Evolutionary conservation across 163 green algal genomes (phyloP).

Genomic region (Scenedesmus sp.): DNA sequence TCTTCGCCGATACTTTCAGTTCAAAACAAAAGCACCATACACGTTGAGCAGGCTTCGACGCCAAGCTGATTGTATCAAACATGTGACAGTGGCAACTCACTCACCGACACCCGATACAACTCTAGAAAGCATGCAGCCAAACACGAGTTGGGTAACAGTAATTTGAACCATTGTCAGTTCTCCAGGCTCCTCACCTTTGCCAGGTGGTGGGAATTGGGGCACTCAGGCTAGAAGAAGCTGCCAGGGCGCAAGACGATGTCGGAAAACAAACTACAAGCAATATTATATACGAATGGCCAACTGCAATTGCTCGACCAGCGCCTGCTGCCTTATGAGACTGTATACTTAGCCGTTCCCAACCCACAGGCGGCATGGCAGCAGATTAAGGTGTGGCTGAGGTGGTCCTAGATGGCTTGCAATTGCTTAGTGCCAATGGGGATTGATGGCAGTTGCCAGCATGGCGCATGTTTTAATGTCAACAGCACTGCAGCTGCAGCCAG

Average conservation of each 20-base stretch:
- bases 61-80: neutral
- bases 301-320: slow-evolving; percentile 96
- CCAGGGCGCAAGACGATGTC: neutral
- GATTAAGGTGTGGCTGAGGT: slow-evolving; percentile 60
- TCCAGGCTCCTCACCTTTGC: neutral
- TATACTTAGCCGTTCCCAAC: slow-evolving; percentile 79
- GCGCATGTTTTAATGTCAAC: neutral
- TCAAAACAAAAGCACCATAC: too few species aligned
- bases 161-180: neutral
- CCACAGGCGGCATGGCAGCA: slow-evolving; percentile 69
- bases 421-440: neutral
- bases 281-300: slow-evolving; percentile 80
- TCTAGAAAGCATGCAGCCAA: too few species aligned
- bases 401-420: neutral
- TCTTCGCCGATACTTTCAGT: too few species aligned
- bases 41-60: too few species aligned
- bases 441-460: neutral
- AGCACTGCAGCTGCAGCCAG: slow-evolving; percentile 37
- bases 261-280: slow-evolving; percentile 76
- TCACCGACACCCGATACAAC: neutral
- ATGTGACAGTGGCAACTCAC: neutral
- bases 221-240: neutral
- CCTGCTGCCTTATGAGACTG: slow-evolving; percentile 82
- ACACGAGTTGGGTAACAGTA: too few species aligned
- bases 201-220: too few species aligned